Conservation (phyloP, 805 yeast species). For the Teunomyces atbi region DNA sequence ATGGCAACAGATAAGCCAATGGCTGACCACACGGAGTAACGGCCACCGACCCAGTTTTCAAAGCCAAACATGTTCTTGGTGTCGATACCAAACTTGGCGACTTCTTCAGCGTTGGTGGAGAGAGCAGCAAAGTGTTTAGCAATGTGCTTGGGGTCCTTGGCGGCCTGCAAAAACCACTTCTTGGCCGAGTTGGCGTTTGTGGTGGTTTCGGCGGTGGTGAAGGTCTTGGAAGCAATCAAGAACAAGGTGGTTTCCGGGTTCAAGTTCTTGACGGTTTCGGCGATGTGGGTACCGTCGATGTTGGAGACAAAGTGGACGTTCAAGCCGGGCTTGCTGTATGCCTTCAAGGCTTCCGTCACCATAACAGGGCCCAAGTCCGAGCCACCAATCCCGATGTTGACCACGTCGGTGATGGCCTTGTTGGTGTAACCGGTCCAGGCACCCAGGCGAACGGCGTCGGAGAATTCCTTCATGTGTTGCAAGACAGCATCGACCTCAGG, state of each 20-base stretch:
- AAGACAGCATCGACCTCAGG: slow-evolving; percentile 90
- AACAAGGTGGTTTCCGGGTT: slow-evolving; percentile 91
- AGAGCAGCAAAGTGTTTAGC: slow-evolving; percentile 98
- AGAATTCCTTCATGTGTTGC: slow-evolving; percentile 95
- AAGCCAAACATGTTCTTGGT: slow-evolving; percentile 98
- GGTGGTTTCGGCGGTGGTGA: slow-evolving; percentile 97
- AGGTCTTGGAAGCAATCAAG: slow-evolving; percentile 93
- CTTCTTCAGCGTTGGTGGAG: slow-evolving; percentile 90
- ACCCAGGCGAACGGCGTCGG: slow-evolving; percentile 87
- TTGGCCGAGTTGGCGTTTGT: slow-evolving; percentile 96
- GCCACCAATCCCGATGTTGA: slow-evolving; percentile 98
- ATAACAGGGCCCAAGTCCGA: slow-evolving; percentile 98
- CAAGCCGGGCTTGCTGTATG: slow-evolving; percentile 73
- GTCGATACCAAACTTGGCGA: slow-evolving; percentile 93
- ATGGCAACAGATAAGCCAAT: slow-evolving; percentile 95
- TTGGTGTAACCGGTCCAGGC: slow-evolving; percentile 97
- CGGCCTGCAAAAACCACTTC: slow-evolving; percentile 81
- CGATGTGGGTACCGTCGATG: slow-evolving; percentile 97
- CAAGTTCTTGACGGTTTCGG: slow-evolving; percentile 77
- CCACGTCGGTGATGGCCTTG: slow-evolving; percentile 87
- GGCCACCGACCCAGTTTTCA: slow-evolving; percentile 99
- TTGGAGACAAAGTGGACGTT: slow-evolving; percentile 92
- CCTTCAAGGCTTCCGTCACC: slow-evolving; percentile 98
- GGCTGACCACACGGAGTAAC: slow-evolving; percentile 99
- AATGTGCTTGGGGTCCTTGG: slow-evolving; percentile 66